Conservation (phyloP, 2,329 filamentous ascomycete species). For the Lecanicillium sp. region DNA sequence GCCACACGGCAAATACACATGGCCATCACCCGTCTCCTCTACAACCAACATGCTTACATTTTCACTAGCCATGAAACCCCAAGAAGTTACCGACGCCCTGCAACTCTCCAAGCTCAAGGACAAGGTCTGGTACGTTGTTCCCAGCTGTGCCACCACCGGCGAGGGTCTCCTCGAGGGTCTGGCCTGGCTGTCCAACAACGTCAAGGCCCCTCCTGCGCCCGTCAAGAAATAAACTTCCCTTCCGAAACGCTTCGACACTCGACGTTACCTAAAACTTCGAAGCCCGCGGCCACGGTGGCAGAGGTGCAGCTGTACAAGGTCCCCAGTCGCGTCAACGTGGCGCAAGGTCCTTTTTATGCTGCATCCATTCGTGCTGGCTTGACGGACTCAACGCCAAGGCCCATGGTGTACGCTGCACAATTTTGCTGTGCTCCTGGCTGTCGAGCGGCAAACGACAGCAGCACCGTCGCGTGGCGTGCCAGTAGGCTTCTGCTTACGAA, state of each 20-base stretch:
- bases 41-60: slow-evolving; percentile 1
- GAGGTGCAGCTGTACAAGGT: too few relatives aligned
- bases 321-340: too few relatives aligned
- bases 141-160: slow-evolving; percentile 73
- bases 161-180: slow-evolving; percentile 76
- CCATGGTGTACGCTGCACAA: too few relatives aligned
- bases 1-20: slow-evolving; percentile 16
- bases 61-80: slow-evolving; percentile 67
- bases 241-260: neutral
- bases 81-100: slow-evolving; percentile 71
- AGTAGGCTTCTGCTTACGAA: too few relatives aligned
- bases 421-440: too few relatives aligned
- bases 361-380: too few relatives aligned
- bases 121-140: slow-evolving; percentile 79
- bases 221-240: slow-evolving; percentile 41
- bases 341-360: too few relatives aligned
- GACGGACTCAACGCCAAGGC: too few relatives aligned
- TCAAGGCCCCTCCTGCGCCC: slow-evolving; percentile 56
- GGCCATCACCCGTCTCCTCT: neutral
- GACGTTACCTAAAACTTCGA: neutral
- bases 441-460: too few relatives aligned
- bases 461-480: too few relatives aligned
- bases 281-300: too few relatives aligned
- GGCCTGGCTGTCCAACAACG: slow-evolving; percentile 77
- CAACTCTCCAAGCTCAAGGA: slow-evolving; percentile 72